A percentile compares a stretch with the other conserved stretches of the same genome.
Conservation (phyloP, 1,284 basidiomycete species). For the Irpex sp. region DNA sequence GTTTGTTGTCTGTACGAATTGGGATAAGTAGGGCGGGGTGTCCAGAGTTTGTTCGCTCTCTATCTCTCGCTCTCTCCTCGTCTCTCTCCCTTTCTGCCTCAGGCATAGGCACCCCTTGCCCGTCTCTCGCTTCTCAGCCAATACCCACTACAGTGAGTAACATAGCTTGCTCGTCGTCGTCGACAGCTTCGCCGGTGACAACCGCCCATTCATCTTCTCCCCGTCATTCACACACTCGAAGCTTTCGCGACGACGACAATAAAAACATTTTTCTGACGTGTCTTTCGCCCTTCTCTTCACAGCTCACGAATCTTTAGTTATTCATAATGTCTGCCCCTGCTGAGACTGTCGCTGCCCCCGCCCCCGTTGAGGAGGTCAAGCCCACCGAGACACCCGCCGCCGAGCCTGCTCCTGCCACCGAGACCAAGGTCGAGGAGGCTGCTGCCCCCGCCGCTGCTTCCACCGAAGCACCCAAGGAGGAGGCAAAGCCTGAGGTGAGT, state of each 20-base stretch:
- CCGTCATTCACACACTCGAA: background rate
- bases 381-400: slow-evolving; percentile 39
- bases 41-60: slow-evolving; percentile 25
- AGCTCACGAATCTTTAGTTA: slow-evolving; percentile 14
- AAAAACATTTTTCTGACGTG: slow-evolving; percentile 11
- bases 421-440: slow-evolving; percentile 27
- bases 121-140: slow-evolving; percentile 16
- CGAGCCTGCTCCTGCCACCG: slow-evolving; percentile 30
- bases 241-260: background rate
- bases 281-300: slow-evolving; percentile 15
- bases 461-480: slow-evolving; percentile 45
- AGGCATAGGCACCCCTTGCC: slow-evolving; percentile 18
- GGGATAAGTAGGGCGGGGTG: slow-evolving; percentile 45
- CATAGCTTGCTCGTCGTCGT: slow-evolving; percentile 11
- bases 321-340: slow-evolving; percentile 73
- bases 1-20: slow-evolving; percentile 45
- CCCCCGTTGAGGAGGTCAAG: slow-evolving; percentile 51
- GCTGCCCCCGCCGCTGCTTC: slow-evolving; percentile 16
- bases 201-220: background rate
- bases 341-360: slow-evolving; percentile 45
- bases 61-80: slow-evolving; percentile 27
- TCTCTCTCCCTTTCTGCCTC: slow-evolving; percentile 23
- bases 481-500: slow-evolving; percentile 41
- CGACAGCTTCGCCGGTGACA: background rate
- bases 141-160: slow-evolving; percentile 17